Base-by-base conservation (phyloP, 495 filamentous ascomycete species). In the Xylaria nigripes region DNA sequence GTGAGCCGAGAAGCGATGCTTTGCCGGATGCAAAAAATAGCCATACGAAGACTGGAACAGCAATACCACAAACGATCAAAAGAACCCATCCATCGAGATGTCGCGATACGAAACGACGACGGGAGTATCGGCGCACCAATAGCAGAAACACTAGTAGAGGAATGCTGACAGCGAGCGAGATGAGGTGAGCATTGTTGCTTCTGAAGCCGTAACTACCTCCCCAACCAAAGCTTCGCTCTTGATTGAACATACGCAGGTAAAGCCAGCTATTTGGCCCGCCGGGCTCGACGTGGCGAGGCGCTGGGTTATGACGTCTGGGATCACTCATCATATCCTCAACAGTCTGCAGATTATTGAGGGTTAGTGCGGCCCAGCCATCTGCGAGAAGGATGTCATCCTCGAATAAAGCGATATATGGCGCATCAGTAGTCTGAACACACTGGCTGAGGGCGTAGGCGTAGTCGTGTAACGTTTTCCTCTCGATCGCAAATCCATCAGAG, bases 231-330 rank as follows among this genome's bases (percentile, higher is more conserved):
- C 67, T 64, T 27, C 69, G 70, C 55, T 79, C 73, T 6, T 72
- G 74, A 57, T 73, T 75, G 56, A 79, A 79, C 3, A 79, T 64
- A 7, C 74, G 72, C 23, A 79, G 56, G 41, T 79, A 79, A 9
- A 79, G 42, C 74, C 72, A 79, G 41, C 68, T 58, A 34, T 65
- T 65, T 47, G 58, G 48, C 23, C 38, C 36, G 6, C 55, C 60
- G n/a, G 60, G 55, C 36, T 57, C 50, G 13, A 67, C 41, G 24
- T 55, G 47, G 8, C 59, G 57, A 5, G 36, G 51, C 18, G 44
- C 22, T 1, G 61, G 64, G 18, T 55, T 44, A 12, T 47, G 59
- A 27, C 61, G 59, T 22, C 24, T 55, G 0, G 60, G 62, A 15
- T 63, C 60, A 6, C 60, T 61, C 58, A 64, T 65, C 46, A 61